phyloP scores from a whole-genome alignment of 768 basidiomycete species.

The Lentinula raphanica region DNA sequence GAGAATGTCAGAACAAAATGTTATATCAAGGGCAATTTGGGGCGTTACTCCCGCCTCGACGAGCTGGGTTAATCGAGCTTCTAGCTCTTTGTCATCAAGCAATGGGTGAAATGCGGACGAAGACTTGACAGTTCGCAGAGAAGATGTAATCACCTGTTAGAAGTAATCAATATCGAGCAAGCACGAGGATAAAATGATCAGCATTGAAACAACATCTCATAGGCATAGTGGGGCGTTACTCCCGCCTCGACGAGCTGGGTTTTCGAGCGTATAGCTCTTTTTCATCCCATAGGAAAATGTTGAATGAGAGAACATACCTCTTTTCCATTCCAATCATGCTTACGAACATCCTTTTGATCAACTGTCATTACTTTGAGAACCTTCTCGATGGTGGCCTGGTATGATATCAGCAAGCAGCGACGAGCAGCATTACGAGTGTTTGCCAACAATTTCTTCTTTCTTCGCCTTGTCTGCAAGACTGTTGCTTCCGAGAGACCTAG shows the following conservation, averaged over 20 bases:
- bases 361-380: slow-evolving; percentile 71
- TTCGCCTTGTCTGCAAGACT: slow-evolving; percentile 90
- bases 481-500: slow-evolving; percentile 64
- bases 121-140: not conserved
- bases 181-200: slow-evolving; percentile 21
- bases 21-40: slow-evolving; percentile 59
- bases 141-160: slow-evolving; percentile 11
- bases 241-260: slow-evolving; percentile 88
- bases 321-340: slow-evolving; percentile 93
- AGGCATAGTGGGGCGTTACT: slow-evolving; percentile 69
- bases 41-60: slow-evolving; percentile 83
- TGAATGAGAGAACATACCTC: slow-evolving; percentile 53
- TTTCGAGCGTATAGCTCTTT: slow-evolving; percentile 73
- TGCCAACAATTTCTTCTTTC: slow-evolving; percentile 89
- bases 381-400: slow-evolving; percentile 80
- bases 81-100: slow-evolving; percentile 60
- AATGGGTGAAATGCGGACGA: not conserved
- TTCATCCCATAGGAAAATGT: slow-evolving; percentile 43
- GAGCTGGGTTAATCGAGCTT: slow-evolving; percentile 78
- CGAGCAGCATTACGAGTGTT: not conserved
- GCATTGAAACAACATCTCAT: slow-evolving; percentile 48
- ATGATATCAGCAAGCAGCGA: not conserved
- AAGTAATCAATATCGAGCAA: slow-evolving; percentile 15
- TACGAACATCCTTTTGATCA: slow-evolving; percentile 86
- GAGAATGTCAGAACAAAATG: slow-evolving; percentile 27